Percentiles rank a stretch among this genome's conserved stretches.
These are phyloP conservation scores for Nasturtium officinale DNA, from an alignment of 345 rosid species.

Conservation along the genomic window DNA sequence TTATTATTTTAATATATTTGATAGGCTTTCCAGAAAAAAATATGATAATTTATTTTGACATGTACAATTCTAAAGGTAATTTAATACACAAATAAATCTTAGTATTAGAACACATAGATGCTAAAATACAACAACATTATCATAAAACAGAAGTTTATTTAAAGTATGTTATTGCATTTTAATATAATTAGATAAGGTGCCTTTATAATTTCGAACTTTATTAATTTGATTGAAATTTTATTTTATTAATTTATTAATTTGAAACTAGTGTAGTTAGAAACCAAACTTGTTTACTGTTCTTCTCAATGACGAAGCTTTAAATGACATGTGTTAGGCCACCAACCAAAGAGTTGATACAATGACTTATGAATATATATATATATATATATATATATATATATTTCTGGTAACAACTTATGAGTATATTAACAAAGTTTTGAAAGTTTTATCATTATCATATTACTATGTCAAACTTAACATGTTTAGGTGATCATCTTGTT, in stretches of 20 bases:
- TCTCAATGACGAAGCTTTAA: conserved; percentile 12
- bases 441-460: conserved; percentile 15
- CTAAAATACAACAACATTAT: background rate
- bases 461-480: conserved; percentile 31
- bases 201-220: background rate
- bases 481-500: conserved; percentile 37
- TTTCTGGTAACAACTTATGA: conserved; percentile 18
- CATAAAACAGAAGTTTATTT: background rate
- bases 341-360: conserved; percentile 37
- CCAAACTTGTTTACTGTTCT: conserved; percentile 41
- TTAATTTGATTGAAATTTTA: background rate
- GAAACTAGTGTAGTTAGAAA: conserved; percentile 36
- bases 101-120: background rate
- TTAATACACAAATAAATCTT: background rate
- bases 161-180: background rate
- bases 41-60: background rate
- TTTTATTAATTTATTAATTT: conserved; percentile 8
- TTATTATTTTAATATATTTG: conserved; percentile 14
- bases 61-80: background rate
- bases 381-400: too few species aligned
- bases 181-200: background rate
- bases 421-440: conserved; percentile 26
- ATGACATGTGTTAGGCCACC: conserved; percentile 45
- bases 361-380: conserved; percentile 15
- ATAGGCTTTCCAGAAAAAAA: background rate